phyloP scores from a whole-genome alignment of 2,329 filamentous ascomycete species.

The Pseudovirgaria hyperparasitica region DNA sequence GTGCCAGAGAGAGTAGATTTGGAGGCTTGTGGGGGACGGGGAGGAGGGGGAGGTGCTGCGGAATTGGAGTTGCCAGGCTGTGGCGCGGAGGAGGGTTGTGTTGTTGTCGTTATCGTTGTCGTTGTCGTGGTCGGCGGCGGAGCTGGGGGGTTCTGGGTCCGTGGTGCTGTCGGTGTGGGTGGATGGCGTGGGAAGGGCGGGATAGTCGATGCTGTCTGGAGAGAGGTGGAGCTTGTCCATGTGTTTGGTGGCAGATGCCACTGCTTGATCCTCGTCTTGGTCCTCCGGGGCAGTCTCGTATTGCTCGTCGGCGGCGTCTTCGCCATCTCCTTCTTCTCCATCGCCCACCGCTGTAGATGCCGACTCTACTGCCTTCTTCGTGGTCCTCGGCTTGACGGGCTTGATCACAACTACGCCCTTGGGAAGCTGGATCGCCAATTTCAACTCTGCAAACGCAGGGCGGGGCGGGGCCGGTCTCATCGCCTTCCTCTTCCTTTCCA shows the following conservation, averaged over 20 bases:
- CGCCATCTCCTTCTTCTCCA: constrained; percentile 10
- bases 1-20: constrained; percentile 22
- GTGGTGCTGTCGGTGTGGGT: constrained; percentile 1
- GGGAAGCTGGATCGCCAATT: constrained; percentile 47
- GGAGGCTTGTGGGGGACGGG: too few species aligned
- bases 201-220: too few species aligned
- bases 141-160: too few species aligned
- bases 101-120: background rate
- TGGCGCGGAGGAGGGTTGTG: constrained; percentile 15
- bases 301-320: constrained; percentile 14
- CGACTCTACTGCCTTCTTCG: constrained; percentile 5
- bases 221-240: constrained; percentile 13
- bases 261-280: constrained; percentile 11
- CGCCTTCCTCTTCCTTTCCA: constrained; percentile 55
- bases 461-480: constrained; percentile 59
- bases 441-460: constrained; percentile 55
- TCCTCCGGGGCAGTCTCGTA: constrained; percentile 24
- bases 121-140: background rate
- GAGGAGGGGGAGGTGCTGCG: too few species aligned
- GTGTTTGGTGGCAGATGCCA: constrained; percentile 9
- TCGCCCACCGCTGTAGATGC: too few species aligned
- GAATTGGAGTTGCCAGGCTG: constrained; percentile 15
- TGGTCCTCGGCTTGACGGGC: too few species aligned
- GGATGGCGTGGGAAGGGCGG: constrained; percentile 6
- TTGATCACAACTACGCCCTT: constrained; percentile 8